These are phyloP conservation scores for Plasmopara halstedii DNA, from an alignment of 352 stramenopile species.

Conservation along the genomic window DNA sequence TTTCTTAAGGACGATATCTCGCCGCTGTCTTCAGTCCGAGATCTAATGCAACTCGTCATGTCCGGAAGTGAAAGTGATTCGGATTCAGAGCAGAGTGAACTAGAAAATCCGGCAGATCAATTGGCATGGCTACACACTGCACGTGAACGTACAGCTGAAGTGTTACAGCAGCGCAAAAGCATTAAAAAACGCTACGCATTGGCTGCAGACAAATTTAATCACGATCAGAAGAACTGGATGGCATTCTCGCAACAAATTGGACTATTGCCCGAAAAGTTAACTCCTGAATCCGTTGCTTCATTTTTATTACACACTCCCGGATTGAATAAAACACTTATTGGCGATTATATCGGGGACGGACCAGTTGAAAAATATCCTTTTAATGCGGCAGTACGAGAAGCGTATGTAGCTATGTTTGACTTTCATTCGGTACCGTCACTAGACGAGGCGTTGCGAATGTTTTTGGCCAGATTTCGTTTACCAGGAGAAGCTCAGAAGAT, in stretches of 20 bases:
- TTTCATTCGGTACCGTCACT: conserved; percentile 85
- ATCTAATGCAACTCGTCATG: conserved; percentile 81
- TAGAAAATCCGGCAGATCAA: conserved; percentile 39
- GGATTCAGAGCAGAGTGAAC: conserved; percentile 50
- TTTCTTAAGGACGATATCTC: conserved; percentile 72
- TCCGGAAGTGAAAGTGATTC: conserved; percentile 70
- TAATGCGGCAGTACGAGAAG: conserved; percentile 79
- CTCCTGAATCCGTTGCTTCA: conserved; percentile 82
- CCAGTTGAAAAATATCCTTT: conserved; percentile 95
- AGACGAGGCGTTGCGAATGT: conserved; percentile 88
- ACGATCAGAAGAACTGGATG: conserved; percentile 89
- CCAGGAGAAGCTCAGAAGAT: conserved; percentile 98
- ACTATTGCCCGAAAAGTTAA: conserved; percentile 72
- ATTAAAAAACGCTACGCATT: conserved; percentile 87
- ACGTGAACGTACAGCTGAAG: conserved; percentile 77
- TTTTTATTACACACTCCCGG: conserved; percentile 93
- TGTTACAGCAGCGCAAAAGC: conserved; percentile 88
- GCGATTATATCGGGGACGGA: conserved; percentile 95
- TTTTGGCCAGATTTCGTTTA: conserved; percentile 93
- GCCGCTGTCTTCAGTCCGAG: conserved; percentile 73
- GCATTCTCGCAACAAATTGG: conserved; percentile 83
- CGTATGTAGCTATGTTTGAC: conserved; percentile 91
- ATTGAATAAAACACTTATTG: conserved; percentile 91
- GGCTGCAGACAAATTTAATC: conserved; percentile 93
- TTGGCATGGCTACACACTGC: conserved; percentile 78